A percentile compares a stretch with the other conserved stretches of the same genome.
These are phyloP conservation scores for Trichoderma orchidacearum DNA, from an alignment of 495 filamentous ascomycete genomes.

Conservation along the genomic window DNA sequence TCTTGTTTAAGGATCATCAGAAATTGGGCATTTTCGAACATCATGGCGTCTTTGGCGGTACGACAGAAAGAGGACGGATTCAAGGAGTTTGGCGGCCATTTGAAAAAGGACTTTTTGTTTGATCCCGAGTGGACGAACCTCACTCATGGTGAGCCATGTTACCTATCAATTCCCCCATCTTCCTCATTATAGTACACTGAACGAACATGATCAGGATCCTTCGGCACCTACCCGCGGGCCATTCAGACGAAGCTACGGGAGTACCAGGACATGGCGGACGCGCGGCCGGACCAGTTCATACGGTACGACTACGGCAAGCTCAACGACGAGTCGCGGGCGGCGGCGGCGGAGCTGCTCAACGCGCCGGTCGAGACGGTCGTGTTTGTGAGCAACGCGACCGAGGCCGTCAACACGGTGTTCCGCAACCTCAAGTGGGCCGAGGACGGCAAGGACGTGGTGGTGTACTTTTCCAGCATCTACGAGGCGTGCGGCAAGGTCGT, in stretches of 20 bases:
- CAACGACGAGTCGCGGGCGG: constrained; percentile 49
- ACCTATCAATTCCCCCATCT: not conserved
- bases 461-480: constrained; percentile 67
- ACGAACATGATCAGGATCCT: constrained; percentile 43
- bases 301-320: constrained; percentile 42
- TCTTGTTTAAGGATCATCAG: too few relatives aligned
- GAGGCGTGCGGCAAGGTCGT: constrained; percentile 59
- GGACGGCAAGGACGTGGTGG: constrained; percentile 43
- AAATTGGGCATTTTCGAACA: too few relatives aligned
- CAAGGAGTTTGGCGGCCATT: constrained; percentile 39
- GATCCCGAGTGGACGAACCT: constrained; percentile 55
- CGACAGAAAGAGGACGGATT: not conserved
- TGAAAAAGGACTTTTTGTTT: constrained; percentile 61
- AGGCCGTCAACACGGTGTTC: constrained; percentile 67
- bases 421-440: constrained; percentile 45
- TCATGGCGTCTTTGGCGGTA: not conserved
- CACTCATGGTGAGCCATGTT: constrained; percentile 55
- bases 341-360: constrained; percentile 49
- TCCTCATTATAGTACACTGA: not conserved
- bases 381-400: constrained; percentile 71
- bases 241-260: constrained; percentile 42
- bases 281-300: constrained; percentile 58
- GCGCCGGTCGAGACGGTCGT: constrained; percentile 51
- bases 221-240: constrained; percentile 54
- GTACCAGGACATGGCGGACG: constrained; percentile 49